A percentile compares a stretch with the other conserved stretches of the same genome.
phyloP scores from a whole-genome alignment of 164 flowering plant genomes.

The Chimonanthus praecox region DNA sequence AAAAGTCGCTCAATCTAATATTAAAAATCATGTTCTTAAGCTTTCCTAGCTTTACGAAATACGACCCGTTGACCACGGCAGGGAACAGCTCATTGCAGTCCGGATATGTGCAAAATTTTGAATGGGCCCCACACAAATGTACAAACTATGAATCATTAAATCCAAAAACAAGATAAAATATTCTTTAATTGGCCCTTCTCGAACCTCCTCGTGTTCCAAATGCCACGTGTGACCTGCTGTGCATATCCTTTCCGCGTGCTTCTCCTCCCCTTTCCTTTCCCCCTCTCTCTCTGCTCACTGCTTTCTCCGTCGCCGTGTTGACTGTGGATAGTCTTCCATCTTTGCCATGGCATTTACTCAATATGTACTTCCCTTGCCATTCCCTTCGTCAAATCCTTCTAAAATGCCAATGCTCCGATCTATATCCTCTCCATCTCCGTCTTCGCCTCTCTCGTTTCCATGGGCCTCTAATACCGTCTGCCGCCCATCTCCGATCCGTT shows the following conservation, averaged over 20 bases:
- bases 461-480: background rate
- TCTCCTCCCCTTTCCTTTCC: background rate
- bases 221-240: background rate
- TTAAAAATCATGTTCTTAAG: too few species aligned
- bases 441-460: slow-evolving; percentile 8
- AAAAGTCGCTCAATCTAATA: too few species aligned
- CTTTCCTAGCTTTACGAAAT: too few species aligned
- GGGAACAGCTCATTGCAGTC: too few species aligned
- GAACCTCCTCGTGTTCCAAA: background rate
- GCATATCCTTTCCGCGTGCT: background rate
- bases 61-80: too few species aligned
- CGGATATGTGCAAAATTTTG: too few species aligned
- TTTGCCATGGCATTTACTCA: slow-evolving; percentile 42
- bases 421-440: slow-evolving; percentile 8
- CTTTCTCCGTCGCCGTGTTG: background rate
- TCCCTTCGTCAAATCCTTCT: slow-evolving; percentile 12
- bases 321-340: background rate
- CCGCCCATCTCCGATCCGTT: background rate
- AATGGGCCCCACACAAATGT: too few species aligned
- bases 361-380: slow-evolving; percentile 27
- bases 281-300: background rate
- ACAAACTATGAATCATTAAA: too few species aligned
- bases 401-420: slow-evolving; percentile 6
- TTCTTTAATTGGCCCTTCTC: background rate
- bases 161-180: too few species aligned